Percentiles rank a stretch among this genome's conserved stretches.
Evolutionary conservation across 805 yeast genomes (phyloP).

Genomic region (Kluyveromyces siamensis): DNA sequence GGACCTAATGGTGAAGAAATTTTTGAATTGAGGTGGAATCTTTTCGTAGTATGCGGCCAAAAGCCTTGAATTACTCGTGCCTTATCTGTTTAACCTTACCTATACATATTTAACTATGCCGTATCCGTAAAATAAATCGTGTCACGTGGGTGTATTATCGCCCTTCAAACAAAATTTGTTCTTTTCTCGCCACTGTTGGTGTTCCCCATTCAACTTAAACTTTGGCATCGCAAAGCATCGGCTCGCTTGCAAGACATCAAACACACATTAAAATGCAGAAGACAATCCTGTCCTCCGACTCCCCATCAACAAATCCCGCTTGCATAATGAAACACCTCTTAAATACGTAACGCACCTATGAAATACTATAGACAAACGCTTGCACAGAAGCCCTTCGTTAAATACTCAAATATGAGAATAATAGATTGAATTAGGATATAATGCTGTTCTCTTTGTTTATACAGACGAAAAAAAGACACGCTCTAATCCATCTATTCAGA

Average conservation of each 20-base stretch:
- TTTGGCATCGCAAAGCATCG: no score
- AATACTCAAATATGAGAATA: neutral
- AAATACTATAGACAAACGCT: no score
- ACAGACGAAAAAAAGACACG: neutral
- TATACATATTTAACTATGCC: no score
- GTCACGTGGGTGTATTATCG: no score
- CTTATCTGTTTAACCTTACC: no score
- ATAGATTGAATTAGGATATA: neutral
- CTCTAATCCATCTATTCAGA: slow-evolving; percentile 18
- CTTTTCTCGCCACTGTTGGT: no score
- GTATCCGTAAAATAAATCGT: no score
- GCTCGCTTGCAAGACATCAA: no score
- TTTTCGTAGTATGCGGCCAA: neutral
- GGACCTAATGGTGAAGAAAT: neutral
- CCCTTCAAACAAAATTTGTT: no score
- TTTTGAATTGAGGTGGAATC: neutral
- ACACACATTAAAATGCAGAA: no score
- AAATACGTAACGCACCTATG: neutral
- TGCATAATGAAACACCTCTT: neutral
- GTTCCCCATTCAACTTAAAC: no score
- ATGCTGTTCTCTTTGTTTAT: neutral
- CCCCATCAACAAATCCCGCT: neutral
- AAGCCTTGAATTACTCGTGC: neutral
- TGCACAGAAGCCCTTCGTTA: neutral
- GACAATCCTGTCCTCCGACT: no score